A percentile compares a stretch with the other conserved stretches of the same genome.
phyloP scores from a whole-genome alignment of 2,329 filamentous ascomycete genomes.

The Myriosclerotinia duriaeana region DNA sequence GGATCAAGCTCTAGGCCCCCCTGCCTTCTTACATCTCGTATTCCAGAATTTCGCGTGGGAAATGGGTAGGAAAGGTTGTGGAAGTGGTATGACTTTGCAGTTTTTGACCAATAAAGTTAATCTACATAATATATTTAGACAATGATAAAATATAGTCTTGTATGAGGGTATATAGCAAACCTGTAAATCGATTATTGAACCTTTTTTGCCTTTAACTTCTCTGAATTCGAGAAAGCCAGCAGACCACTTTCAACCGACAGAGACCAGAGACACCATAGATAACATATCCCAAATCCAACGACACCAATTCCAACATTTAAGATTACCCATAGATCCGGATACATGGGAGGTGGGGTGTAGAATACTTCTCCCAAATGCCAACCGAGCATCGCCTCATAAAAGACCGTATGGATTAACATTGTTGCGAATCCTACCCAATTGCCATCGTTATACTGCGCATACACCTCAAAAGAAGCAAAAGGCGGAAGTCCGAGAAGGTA shows the following conservation, averaged over 20 bases:
- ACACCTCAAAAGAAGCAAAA: conserved; percentile 65
- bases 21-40: conserved; percentile 23
- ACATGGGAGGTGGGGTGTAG: conserved; percentile 65
- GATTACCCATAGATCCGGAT: conserved; percentile 94
- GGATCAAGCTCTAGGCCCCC: not conserved
- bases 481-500: conserved; percentile 88
- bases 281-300: conserved; percentile 81
- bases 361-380: conserved; percentile 80
- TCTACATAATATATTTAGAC: conserved; percentile 10
- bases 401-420: conserved; percentile 66
- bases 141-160: conserved; percentile 15
- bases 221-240: conserved; percentile 28
- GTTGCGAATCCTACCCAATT: conserved; percentile 57
- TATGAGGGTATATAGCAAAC: conserved; percentile 35
- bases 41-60: not conserved
- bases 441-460: conserved; percentile 54
- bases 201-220: conserved; percentile 31
- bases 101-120: conserved; percentile 9
- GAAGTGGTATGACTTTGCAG: not conserved
- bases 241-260: conserved; percentile 54
- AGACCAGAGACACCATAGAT: conserved; percentile 84
- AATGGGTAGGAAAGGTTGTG: not conserved
- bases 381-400: conserved; percentile 73
- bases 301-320: conserved; percentile 85
- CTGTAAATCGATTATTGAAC: conserved; percentile 34